Conservation (phyloP, 169 alveolate genomes). For the Eimeria praecox region DNA sequence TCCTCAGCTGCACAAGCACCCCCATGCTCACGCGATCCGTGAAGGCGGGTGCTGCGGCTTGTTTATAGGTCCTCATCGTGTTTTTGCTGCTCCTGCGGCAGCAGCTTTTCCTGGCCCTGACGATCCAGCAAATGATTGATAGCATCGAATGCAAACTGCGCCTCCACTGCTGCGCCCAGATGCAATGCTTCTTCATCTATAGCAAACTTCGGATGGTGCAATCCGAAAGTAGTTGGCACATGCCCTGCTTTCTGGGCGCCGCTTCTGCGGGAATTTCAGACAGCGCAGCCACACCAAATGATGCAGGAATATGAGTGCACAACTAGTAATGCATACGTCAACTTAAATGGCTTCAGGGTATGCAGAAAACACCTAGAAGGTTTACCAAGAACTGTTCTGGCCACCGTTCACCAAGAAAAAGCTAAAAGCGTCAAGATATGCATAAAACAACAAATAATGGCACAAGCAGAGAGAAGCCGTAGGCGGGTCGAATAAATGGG, state of each 20-base stretch:
- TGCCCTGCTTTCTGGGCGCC: slow-evolving; percentile 72
- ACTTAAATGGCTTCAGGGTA: neutral
- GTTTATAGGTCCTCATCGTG: neutral
- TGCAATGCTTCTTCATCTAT: slow-evolving; percentile 76
- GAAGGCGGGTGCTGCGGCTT: neutral
- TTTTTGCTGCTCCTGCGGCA: neutral
- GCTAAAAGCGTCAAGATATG: neutral
- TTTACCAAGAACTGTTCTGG: neutral
- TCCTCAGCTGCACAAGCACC: neutral
- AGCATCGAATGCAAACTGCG: slow-evolving; percentile 65
- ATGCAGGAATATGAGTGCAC: neutral
- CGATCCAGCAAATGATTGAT: slow-evolving; percentile 19
- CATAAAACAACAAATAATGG: neutral
- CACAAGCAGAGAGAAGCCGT: neutral
- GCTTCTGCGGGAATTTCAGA: slow-evolving; percentile 51
- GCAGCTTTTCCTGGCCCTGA: neutral
- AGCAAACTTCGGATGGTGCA: slow-evolving; percentile 80
- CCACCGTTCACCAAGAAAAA: neutral
- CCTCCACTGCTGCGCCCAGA: slow-evolving; percentile 77
- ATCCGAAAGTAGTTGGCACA: slow-evolving; percentile 60
- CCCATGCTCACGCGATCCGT: neutral
- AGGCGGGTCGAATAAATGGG: neutral
- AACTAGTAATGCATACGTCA: neutral
- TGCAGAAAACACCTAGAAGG: neutral
- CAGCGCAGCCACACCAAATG: neutral